Conservation (phyloP, 495 filamentous ascomycete genomes). For the Lasiosphaeriaceae sp. region DNA sequence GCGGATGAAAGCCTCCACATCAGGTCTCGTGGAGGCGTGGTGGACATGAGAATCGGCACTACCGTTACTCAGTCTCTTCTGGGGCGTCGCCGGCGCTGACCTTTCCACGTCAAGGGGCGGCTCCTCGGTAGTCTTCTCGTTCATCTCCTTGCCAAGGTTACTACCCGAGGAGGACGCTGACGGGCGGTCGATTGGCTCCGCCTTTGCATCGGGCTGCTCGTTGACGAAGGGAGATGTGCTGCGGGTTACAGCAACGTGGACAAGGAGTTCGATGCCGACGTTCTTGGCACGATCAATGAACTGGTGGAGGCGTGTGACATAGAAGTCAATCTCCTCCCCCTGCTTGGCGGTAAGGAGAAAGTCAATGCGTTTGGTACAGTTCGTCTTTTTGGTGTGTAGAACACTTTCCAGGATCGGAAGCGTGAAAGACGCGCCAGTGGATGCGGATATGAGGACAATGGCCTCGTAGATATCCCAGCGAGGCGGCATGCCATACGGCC, state of each 20-base stretch:
- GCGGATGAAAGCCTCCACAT: constrained; percentile 43
- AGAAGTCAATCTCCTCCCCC: constrained; percentile 65
- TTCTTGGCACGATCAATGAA: constrained; percentile 50
- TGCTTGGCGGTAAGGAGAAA: constrained; percentile 74
- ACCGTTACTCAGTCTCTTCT: constrained; percentile 25
- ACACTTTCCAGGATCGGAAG: constrained; percentile 54
- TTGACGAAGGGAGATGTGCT: constrained; percentile 14
- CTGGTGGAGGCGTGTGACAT: constrained; percentile 57
- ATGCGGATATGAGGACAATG: constrained; percentile 54
- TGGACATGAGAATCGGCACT: constrained; percentile 40
- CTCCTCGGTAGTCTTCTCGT: constrained; percentile 21
- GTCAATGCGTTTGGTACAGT: constrained; percentile 60
- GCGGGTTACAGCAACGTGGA: constrained; percentile 56
- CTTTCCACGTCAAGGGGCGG: constrained; percentile 22
- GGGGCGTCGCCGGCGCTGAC: constrained; percentile 14
- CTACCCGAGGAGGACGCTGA: constrained; percentile 18
- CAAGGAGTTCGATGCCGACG: constrained; percentile 42
- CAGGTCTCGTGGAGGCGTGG: constrained; percentile 35
- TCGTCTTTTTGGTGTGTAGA: constrained; percentile 35
- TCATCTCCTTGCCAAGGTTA: constrained; percentile 9
- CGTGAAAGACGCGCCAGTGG: constrained; percentile 55
- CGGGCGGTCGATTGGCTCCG: neutral
- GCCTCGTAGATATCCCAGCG: constrained; percentile 57
- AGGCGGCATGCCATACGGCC: constrained; percentile 55
- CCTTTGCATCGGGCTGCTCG: neutral